A percentile compares a stretch with the other conserved stretches of the same genome.
Conservation (phyloP, 768 basidiomycete genomes). For the Cystobasidium onofrii region DNA sequence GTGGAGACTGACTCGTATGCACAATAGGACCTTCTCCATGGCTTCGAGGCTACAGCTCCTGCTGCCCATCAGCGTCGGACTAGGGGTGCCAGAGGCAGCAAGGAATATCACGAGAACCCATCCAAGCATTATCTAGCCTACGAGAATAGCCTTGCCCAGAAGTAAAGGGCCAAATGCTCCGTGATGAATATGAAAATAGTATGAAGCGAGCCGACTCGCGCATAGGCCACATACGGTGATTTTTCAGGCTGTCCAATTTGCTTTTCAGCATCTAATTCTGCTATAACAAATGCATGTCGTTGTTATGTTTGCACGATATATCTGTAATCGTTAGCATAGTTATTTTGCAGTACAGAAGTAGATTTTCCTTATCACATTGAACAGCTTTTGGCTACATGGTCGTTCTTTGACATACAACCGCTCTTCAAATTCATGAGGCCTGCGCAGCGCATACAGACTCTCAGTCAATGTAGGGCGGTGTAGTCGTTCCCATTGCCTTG, state of each 20-base stretch:
- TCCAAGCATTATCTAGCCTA: conserved; percentile 22
- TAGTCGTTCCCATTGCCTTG: too few species aligned
- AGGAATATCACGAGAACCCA: conserved; percentile 5
- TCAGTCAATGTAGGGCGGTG: too few species aligned
- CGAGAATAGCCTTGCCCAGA: conserved; percentile 28
- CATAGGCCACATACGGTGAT: not conserved
- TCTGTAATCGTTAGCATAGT: not conserved
- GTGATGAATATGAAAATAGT: too few species aligned
- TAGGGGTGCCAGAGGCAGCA: not conserved
- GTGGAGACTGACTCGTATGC: not conserved
- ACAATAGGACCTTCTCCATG: conserved; percentile 7
- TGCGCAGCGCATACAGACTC: too few species aligned
- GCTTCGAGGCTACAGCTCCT: conserved; percentile 1
- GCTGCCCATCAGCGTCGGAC: conserved; percentile 5
- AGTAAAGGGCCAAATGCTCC: not conserved
- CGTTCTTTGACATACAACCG: too few species aligned
- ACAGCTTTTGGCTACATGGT: too few species aligned
- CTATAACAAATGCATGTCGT: not conserved
- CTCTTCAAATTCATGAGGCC: too few species aligned
- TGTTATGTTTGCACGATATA: not conserved
- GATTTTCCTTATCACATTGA: not conserved
- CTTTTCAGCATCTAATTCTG: not conserved
- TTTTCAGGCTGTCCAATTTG: not conserved
- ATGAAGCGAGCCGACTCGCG: too few species aligned
- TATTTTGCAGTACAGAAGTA: not conserved